Evolutionary conservation across 2,329 filamentous ascomycete species (phyloP), one percentile per base, ranked within the genome.

Genomic region (Colletotrichum aenigma): DNA sequence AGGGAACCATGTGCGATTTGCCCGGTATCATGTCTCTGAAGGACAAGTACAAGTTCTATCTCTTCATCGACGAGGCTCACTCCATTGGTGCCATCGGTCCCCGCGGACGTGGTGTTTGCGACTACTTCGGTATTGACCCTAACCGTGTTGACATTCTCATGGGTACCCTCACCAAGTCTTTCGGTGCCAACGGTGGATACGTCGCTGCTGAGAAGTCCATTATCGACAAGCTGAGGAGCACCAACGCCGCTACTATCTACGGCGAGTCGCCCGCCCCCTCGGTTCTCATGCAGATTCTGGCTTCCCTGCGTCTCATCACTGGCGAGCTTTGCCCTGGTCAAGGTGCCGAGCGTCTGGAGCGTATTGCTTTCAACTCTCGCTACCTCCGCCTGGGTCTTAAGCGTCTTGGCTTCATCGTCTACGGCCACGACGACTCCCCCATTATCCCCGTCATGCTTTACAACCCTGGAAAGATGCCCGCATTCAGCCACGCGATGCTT

Each of bases 401-500:
- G 90, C 95, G 97, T 79, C 93, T 99, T 68, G 97, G 97, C 66
- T 96, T 96, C 87, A 99, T 99, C 82, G 94, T 98, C 70, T 98
- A 97, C 83, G 97, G 97, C 77, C 96, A 98, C 84, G 97, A 99
- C 82, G 97, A 99, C 86, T 98, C 96, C 7, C 97, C 97, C 72
- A 98, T 99, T 80, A 96, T 99, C 80, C 97, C 97, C 70, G 86
- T 99, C 79, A 91, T 98, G 82, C 92, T 99, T 32, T 99, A 98
- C 89, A 95, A 98, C 86, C 97, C 97, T n/a, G 97, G 95, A 81
- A 99, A 99, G 88, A 98, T 99, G 90, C 95, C 96, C 6, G 96
- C 97, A 75, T 99, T 99, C 86, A 98, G 96, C 66, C 97, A 98
- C 83, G 97, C 98, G 85, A 98, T 99, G 97, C 91, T 98, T 76